phyloP scores from a whole-genome alignment of 2,329 filamentous ascomycete genomes.

The Beauveria brongniartii region DNA sequence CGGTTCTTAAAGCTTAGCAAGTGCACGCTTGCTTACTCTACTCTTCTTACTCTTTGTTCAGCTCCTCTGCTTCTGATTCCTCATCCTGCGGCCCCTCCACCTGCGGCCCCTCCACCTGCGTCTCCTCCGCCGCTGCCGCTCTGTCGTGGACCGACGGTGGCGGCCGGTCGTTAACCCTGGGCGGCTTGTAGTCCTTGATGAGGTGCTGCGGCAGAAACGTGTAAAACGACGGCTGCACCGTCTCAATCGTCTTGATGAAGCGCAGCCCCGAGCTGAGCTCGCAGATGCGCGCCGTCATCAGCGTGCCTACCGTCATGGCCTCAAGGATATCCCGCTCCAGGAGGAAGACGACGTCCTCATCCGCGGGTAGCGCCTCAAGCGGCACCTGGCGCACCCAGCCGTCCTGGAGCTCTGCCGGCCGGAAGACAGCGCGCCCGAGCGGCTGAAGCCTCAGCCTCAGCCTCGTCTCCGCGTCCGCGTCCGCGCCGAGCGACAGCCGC shows the following conservation, averaged over 20 bases:
- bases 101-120: constrained; percentile 12
- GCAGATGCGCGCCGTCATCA: constrained; percentile 47
- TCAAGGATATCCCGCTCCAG: constrained; percentile 52
- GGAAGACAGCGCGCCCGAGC: constrained; percentile 37
- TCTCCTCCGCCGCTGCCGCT: constrained; percentile 16
- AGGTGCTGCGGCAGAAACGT: constrained; percentile 59
- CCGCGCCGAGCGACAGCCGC: constrained; percentile 23
- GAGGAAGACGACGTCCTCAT: constrained; percentile 41
- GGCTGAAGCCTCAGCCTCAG: constrained; percentile 29
- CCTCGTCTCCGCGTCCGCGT: constrained; percentile 22
- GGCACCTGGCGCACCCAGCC: constrained; percentile 33
- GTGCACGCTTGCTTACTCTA: background rate
- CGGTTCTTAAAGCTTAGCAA: background rate
- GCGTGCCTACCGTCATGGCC: constrained; percentile 57
- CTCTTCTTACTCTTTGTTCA: background rate
- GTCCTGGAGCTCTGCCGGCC: constrained; percentile 38
- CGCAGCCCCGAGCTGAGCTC: constrained; percentile 53
- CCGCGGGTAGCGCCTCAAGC: constrained; percentile 12
- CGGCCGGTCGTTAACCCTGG: constrained; percentile 35
- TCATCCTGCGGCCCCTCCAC: constrained; percentile 15
- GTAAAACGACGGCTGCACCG: constrained; percentile 54
- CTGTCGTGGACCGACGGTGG: constrained; percentile 35
- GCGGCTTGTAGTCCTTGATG: constrained; percentile 59
- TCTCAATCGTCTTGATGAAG: constrained; percentile 54
- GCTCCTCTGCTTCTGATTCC: background rate